Evolutionary conservation across 306 rosid species (phyloP), one percentile per base, ranked within the genome.

Genomic region (Oxytropis ochrocephala): DNA sequence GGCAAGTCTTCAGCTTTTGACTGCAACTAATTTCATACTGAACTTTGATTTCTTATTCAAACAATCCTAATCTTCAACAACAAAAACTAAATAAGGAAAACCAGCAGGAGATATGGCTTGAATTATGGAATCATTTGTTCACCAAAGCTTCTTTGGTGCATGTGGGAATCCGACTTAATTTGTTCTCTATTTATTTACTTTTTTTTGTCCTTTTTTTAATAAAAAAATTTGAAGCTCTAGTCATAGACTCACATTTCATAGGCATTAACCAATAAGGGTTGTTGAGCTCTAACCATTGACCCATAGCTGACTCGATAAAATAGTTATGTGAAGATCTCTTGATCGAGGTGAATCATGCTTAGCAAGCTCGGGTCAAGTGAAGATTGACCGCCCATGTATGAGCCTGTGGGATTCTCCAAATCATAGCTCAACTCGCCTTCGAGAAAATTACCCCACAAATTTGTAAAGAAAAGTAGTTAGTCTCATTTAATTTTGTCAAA

Each of bases 71-170:
- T 75, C 35, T 24, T 30, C 27, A 30, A 56, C 18, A 47, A 72
- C 5, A 5, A 47, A 57, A 56, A 55, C 5, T n/a, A 57, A 69
- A 57, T 58, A 32, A 42, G 30, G 41, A 13, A 59, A 46, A 49
- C n/a, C 3, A 42, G 51, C 58, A 76, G 44, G 51, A 63, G 14
- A 70, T 65, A 24, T 80, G 78, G 44, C 84, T 51, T 19, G 24
- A 69, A 71, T 80, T 76, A 54, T 65, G 81, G 81, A 75, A 65
- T 64, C 50, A 56, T 65, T 80, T 64, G 64, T 30, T 64, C 47
- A 11, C n/a, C 72, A 70, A 18, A 38, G 51, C 41, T 62, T 3
- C 69, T 38, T 73, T 70, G 72, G 58, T 39, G n/a, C n/a, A n/a
- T n/a, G 30, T 64, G 44, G 12, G 41, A 56, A 57, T 64, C 30